Conservation (phyloP, 768 basidiomycete genomes). For the Pulveroboletus frians region DNA sequence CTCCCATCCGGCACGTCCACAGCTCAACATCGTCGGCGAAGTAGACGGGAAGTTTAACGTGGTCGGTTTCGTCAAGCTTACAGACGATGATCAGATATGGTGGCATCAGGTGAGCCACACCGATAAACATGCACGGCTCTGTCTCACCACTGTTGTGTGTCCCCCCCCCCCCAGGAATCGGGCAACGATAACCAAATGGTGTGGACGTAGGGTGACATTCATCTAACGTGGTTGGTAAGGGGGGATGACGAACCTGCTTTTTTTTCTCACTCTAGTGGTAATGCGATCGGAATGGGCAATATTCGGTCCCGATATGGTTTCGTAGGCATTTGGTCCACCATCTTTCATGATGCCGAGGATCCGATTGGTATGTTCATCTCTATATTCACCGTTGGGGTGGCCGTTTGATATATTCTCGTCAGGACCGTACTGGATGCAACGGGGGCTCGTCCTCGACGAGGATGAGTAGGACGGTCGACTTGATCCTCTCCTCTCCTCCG, state of each 20-base stretch:
- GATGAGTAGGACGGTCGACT: slow-evolving; percentile 12
- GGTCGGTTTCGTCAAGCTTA: slow-evolving; percentile 50
- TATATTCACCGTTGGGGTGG: neutral
- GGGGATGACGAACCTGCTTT: neutral
- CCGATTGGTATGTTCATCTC: slow-evolving; percentile 37
- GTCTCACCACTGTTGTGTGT: neutral
- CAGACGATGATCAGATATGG: slow-evolving; percentile 50
- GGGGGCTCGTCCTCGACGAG: slow-evolving; percentile 19
- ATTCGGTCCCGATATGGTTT: slow-evolving; percentile 56
- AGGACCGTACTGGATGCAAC: slow-evolving; percentile 31
- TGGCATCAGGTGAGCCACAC: slow-evolving; percentile 55
- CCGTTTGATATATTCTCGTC: neutral
- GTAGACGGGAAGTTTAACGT: slow-evolving; percentile 47
- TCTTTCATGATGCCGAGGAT: slow-evolving; percentile 42
- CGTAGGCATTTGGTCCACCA: slow-evolving; percentile 50
- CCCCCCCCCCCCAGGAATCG: slow-evolving; percentile 34
- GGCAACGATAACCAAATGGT: slow-evolving; percentile 49
- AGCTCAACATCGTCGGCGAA: slow-evolving; percentile 50
- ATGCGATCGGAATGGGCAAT: slow-evolving; percentile 58
- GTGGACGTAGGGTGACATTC: slow-evolving; percentile 44
- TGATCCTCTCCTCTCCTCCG: no score
- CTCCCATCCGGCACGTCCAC: slow-evolving; percentile 45
- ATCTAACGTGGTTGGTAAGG: neutral
- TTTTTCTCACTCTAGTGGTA: slow-evolving; percentile 38
- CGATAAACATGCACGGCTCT: no score